A percentile compares a stretch with the other conserved stretches of the same genome.
phyloP scores from a whole-genome alignment of 768 basidiomycete species.

The Multifurca ochricompacta region DNA sequence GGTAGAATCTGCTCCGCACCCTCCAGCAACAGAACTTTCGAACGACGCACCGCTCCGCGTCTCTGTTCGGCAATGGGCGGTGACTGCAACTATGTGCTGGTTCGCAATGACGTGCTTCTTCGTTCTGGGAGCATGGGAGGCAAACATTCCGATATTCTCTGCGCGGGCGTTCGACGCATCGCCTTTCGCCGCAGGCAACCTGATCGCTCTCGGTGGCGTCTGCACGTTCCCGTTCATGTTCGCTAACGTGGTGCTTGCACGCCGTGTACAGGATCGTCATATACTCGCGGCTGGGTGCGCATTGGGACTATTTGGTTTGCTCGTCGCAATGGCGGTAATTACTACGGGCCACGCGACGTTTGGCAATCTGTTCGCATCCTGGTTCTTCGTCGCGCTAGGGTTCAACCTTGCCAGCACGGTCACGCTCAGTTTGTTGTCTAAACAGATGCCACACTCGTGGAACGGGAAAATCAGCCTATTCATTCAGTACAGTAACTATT shows the following conservation, averaged over 20 bases:
- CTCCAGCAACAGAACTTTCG: not conserved
- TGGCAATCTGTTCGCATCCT: slow-evolving; percentile 38
- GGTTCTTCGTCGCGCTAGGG: slow-evolving; percentile 59
- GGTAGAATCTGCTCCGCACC: not conserved
- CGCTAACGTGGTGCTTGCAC: slow-evolving; percentile 48
- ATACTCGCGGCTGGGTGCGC: slow-evolving; percentile 46
- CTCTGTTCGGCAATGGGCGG: slow-evolving; percentile 39
- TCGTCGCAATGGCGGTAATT: slow-evolving; percentile 44
- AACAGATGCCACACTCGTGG: slow-evolving; percentile 59
- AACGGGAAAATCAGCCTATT: slow-evolving; percentile 49
- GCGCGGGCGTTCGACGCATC: slow-evolving; percentile 44
- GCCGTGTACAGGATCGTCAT: slow-evolving; percentile 51
- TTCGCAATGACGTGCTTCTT: slow-evolving; percentile 65
- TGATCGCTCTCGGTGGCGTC: slow-evolving; percentile 60
- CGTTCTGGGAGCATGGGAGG: slow-evolving; percentile 62
- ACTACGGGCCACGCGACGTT: slow-evolving; percentile 35
- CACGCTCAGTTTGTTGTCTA: slow-evolving; percentile 57
- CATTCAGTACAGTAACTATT: slow-evolving; percentile 64
- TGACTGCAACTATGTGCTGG: slow-evolving; percentile 60
- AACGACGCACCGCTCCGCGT: slow-evolving; percentile 12
- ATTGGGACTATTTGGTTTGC: slow-evolving; percentile 45
- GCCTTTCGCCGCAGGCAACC: slow-evolving; percentile 59
- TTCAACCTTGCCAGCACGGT: slow-evolving; percentile 69
- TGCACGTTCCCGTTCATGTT: slow-evolving; percentile 61
- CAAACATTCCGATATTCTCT: slow-evolving; percentile 57